Evolutionary conservation across 768 basidiomycete species (phyloP), one percentile per base, ranked within the genome.

Genomic region (Tubosaeta sp.): DNA sequence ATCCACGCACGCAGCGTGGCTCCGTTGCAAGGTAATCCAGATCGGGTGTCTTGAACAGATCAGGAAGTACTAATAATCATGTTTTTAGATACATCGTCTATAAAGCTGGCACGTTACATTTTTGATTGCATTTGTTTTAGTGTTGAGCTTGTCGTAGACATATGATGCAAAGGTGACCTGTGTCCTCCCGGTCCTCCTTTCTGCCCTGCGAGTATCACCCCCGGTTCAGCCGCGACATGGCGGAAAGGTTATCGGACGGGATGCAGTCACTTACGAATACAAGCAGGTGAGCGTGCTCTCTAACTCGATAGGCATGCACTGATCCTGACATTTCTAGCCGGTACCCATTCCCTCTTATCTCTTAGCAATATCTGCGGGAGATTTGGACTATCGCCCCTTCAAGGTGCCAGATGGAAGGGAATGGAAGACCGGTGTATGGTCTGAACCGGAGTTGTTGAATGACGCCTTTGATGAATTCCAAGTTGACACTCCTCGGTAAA

Each of bases 361-460:
- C 16, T 77, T 97, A 44, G 95, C 95, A 3, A 86, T 97, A 47
- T 94, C 94, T 0, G 77, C 81, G 0, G 94, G 94, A 1, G 86
- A 95, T 62, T 70, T 96, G 3, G 76, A 74, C 19, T 94, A 94
- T 68, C 80, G 74, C 10, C 62, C 81, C 0, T 91, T 93, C 64
- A 70, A 77, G 3, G 68, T 72, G 29, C 69, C 77, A 9, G 68
- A 79, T 31, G 87, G 83, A 16, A 85, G 80, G 57, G 62, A 74
- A n/a, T 92, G 95, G 90, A 83, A 71, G 14, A 84, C 77, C 13
- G 94, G 94, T 1, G 78, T 94, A 6, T 97, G 94, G 94, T 84
- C 92, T 1, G 92, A 97, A 69, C 93, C 93, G 0, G 83, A 86
- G 58, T 65, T 86, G 30, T 78, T 96, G 52, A 85, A 92, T 0